Conservation (phyloP, 2,329 filamentous ascomycete genomes). For the Ophiostoma quercus region DNA sequence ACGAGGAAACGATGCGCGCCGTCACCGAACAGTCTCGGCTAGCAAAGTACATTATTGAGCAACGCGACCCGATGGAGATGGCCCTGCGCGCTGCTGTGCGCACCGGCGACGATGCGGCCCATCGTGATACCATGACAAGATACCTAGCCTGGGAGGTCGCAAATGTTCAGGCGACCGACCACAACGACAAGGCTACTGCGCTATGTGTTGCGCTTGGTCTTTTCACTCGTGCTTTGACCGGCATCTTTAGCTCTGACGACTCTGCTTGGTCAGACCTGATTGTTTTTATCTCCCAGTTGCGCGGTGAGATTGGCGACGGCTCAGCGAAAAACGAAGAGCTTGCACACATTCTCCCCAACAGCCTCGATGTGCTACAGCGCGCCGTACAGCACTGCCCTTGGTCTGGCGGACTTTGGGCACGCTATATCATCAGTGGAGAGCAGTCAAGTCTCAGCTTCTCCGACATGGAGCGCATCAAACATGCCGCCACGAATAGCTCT, state of each 20-base stretch:
- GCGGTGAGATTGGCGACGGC: slow-evolving; percentile 35
- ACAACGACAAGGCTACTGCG: slow-evolving; percentile 41
- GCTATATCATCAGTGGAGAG: slow-evolving; percentile 81
- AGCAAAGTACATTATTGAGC: slow-evolving; percentile 58
- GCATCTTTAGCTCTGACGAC: slow-evolving; percentile 66
- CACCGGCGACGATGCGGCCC: slow-evolving; percentile 50
- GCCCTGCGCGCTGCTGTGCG: slow-evolving; percentile 56
- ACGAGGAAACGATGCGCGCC: slow-evolving; percentile 68
- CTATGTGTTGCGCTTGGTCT: slow-evolving; percentile 57
- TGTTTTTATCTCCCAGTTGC: slow-evolving; percentile 60
- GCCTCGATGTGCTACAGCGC: slow-evolving; percentile 69
- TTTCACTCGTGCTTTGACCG: slow-evolving; percentile 69
- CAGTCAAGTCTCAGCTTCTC: slow-evolving; percentile 69
- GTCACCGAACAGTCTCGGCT: slow-evolving; percentile 58
- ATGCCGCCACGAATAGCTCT: slow-evolving; percentile 80
- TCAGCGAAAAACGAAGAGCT: slow-evolving; percentile 36
- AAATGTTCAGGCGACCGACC: slow-evolving; percentile 49
- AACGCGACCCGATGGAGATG: slow-evolving; percentile 64
- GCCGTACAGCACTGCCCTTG: slow-evolving; percentile 89
- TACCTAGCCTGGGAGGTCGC: slow-evolving; percentile 84
- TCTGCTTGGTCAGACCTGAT: slow-evolving; percentile 78
- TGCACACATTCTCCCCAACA: slow-evolving; percentile 39
- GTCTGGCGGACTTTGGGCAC: slow-evolving; percentile 86
- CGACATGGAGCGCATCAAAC: slow-evolving; percentile 84
- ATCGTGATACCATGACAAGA: slow-evolving; percentile 50